Conservation (phyloP, 495 filamentous ascomycete species). For the Mycothermus thermophilus region DNA sequence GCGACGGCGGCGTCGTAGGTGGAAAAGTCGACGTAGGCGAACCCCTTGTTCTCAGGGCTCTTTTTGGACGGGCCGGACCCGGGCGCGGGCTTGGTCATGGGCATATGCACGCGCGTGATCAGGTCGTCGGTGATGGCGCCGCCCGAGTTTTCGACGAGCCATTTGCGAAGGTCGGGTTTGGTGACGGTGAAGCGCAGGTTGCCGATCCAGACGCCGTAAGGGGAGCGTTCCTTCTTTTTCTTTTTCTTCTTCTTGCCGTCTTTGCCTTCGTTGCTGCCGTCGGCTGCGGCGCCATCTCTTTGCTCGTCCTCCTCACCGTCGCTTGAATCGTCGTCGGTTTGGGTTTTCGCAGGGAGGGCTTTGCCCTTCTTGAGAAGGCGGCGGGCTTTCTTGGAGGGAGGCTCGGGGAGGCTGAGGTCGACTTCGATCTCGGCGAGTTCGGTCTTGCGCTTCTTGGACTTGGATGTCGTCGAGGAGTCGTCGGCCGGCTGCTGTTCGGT, state of each 20-base stretch:
- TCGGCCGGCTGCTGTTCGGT: no score
- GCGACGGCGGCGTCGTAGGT: constrained; percentile 49
- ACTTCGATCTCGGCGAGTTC: constrained; percentile 68
- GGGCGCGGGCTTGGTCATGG: constrained; percentile 29
- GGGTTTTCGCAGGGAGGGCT: constrained; percentile 28
- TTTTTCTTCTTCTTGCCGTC: constrained; percentile 16
- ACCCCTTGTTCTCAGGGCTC: constrained; percentile 54
- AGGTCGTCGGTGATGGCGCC: constrained; percentile 49
- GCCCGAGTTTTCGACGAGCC: constrained; percentile 53
- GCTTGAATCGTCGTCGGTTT: constrained; percentile 28
- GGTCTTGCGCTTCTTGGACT: constrained; percentile 59
- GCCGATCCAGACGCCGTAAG: constrained; percentile 87
- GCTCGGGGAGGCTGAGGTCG: constrained; percentile 74
- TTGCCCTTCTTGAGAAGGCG: constrained; percentile 70
- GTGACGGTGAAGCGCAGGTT: constrained; percentile 76
- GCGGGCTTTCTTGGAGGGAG: constrained; percentile 80
- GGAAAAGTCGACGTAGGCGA: constrained; percentile 89
- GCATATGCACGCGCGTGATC: constrained; percentile 78
- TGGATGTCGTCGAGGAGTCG: no score
- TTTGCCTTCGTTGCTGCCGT: neutral
- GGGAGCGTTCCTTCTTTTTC: constrained; percentile 49
- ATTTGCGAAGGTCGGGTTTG: constrained; percentile 54
- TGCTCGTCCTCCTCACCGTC: constrained; percentile 20
- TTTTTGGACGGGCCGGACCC: constrained; percentile 19
- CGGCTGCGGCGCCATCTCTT: constrained; percentile 1